These are phyloP conservation scores for Rubia tinctorum DNA, from an alignment of 305 asterid genomes.

Conservation along the genomic window DNA sequence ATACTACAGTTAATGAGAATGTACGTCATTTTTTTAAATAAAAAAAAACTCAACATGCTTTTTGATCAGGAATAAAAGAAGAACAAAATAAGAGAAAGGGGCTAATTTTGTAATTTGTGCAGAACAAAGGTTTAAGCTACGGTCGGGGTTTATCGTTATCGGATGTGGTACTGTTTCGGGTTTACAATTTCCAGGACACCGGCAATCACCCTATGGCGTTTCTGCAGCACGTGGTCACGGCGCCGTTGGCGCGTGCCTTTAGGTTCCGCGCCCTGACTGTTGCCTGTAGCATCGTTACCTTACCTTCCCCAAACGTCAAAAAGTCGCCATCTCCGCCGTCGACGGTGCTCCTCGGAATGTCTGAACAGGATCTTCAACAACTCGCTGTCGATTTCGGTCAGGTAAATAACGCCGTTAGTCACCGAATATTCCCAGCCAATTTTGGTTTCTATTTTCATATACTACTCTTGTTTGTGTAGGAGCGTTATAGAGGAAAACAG, in stretches of 20 bases:
- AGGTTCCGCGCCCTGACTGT: slow-evolving; percentile 42
- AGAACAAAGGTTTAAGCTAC: neutral
- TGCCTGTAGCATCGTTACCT: slow-evolving; percentile 35
- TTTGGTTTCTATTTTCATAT: neutral
- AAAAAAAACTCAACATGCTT: no score
- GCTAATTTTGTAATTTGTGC: neutral
- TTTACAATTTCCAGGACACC: neutral
- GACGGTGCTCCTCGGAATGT: slow-evolving; percentile 79
- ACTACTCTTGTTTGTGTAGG: slow-evolving; percentile 32
- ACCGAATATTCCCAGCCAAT: neutral
- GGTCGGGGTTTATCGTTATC: slow-evolving; percentile 10
- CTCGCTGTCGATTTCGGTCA: slow-evolving; percentile 68
- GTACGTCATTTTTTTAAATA: no score
- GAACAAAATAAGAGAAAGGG: neutral
- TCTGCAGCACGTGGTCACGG: slow-evolving; percentile 33
- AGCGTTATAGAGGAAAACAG: slow-evolving; percentile 87
- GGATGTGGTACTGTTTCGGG: neutral
- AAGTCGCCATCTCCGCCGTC: slow-evolving; percentile 35
- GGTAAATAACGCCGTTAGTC: slow-evolving; percentile 25
- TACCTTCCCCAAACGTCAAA: slow-evolving; percentile 29
- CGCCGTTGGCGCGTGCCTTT: slow-evolving; percentile 40
- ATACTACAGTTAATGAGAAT: no score
- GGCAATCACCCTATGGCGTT: slow-evolving; percentile 46
- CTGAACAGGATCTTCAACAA: slow-evolving; percentile 74
- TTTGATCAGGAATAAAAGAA: neutral